phyloP scores from a whole-genome alignment of 129 eudicot species.

The Arctium lappa region DNA sequence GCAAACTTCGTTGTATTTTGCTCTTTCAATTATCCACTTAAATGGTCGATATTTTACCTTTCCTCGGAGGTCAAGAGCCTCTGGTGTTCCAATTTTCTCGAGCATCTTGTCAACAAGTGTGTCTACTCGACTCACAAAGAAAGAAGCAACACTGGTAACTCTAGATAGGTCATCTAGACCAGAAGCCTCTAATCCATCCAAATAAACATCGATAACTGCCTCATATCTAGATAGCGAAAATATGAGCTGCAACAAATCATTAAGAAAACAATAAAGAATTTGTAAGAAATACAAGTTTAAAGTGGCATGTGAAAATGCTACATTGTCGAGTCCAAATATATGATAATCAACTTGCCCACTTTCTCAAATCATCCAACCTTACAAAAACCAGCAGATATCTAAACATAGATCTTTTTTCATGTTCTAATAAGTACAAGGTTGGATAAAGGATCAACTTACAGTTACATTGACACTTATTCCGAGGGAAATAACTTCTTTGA shows the following conservation, averaged over 20 bases:
- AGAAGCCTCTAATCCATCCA: slow-evolving; percentile 94
- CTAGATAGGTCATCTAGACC: slow-evolving; percentile 89
- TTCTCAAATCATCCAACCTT: neutral
- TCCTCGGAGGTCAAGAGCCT: slow-evolving; percentile 95
- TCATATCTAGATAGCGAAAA: slow-evolving; percentile 92
- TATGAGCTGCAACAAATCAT: slow-evolving; percentile 63
- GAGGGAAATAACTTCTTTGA: slow-evolving; percentile 73
- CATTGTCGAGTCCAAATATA: neutral
- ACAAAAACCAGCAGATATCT: neutral
- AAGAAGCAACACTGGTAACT: slow-evolving; percentile 98
- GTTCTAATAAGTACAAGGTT: slow-evolving; percentile 3
- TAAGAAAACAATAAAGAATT: neutral
- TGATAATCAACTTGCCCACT: neutral
- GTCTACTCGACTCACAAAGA: slow-evolving; percentile 99
- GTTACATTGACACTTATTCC: slow-evolving; percentile 98
- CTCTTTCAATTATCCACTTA: neutral
- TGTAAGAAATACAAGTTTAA: neutral
- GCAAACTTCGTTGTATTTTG: neutral
- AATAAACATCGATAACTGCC: slow-evolving; percentile 96
- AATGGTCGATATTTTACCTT: slow-evolving; percentile 50
- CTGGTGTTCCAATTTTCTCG: slow-evolving; percentile 96
- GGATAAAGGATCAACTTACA: slow-evolving; percentile 48
- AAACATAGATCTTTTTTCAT: neutral
- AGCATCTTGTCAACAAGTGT: slow-evolving; percentile 95
- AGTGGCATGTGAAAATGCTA: neutral